Evolutionary conservation across 345 rosid species (phyloP), one percentile per base, ranked within the genome.

Genomic region (Eucalyptus camaldulensis): DNA sequence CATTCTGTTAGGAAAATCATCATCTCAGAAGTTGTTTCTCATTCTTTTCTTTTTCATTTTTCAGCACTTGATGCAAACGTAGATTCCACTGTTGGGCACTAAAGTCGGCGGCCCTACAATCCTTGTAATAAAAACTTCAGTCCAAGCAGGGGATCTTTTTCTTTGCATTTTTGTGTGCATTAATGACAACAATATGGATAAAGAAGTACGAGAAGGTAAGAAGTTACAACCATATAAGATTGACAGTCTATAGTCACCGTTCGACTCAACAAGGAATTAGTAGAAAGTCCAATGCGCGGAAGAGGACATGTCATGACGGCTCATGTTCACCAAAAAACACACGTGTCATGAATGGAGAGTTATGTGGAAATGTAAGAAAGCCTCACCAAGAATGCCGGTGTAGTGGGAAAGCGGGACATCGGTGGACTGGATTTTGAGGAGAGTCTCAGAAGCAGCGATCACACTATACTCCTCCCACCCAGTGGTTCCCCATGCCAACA

Each of bases 381-480:
- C 5, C 33, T 31, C 87, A 90, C 91, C 89, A 8, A 90, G 91
- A 9, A 90, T 54, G 47, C 91, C 91, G 3, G 93, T 92, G 49
- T 90, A 87, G 87, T 87, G 87, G 65, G 87, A 90, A 40, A 87
- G 89, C 8, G 89, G 91, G n/a, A 87, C 87, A 76, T 90, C 89
- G 6, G 88, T 67, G 17, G 90, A 80, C 4, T 90, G 91, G 81
- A 95, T 93, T 89, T 96, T 95, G 54, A 93, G 87, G 54, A 92
- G 91, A 67, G 69, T 29, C 8, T 90, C 58, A 17, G 92, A 89
- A 10, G 93, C 87, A 19, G 89, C 87, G 45, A 94, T 76, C 60
- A 93, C 89, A 88, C 92, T 93, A 21, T 93, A 94, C 90, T 94
- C 95, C 89, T 96, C 95, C 97, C 98, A 95, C 16, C 91, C 90